Evolutionary conservation across 768 basidiomycete genomes (phyloP), one percentile per base, ranked within the genome.

Genomic region (Russula olivacea): DNA sequence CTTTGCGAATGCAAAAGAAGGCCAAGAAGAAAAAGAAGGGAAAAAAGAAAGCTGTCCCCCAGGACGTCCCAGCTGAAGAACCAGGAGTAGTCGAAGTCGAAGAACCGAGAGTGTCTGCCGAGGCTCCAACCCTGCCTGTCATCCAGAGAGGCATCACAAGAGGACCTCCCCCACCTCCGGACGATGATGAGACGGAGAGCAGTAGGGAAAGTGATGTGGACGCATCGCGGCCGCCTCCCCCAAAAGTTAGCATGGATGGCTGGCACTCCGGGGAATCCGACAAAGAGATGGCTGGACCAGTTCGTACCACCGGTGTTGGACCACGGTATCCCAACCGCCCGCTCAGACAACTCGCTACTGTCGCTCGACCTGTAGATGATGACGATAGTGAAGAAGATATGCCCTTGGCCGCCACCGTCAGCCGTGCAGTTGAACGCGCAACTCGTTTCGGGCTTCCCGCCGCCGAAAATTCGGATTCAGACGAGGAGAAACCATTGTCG

Each of bases 351-450:
- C 66, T 67, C 59, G 41, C 54, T 52, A 49, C 47, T 40, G 28
- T 54, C 32, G 45, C 63, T 51, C 58, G 50, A 38, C 55, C 55
- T 25, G 51, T 10, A 23, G 69, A 68, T 19, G 80, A 78, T 55
- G 80, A 80, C 21, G 83, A 85, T 65, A 89, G 88, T 64, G 91
- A 91, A 58, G 91, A 93, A 66, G 91, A 93, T 74, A 67, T 91
- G 48, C 92, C 92, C 3, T 77, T 93, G 10, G 83, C 84, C 28
- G 82, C 81, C 2, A 82, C 87, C 9, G 75, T 84, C n/a, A 76
- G 78, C 59, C 81, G 82, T 40, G 83, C 79, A n/a, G 74, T 74
- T 23, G 79, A 79, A 62, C 81, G 84, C 52, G 76, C 73, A 28
- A 75, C 74, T 11, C 71, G 61, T 9, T 53, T 60, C n/a, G 61